phyloP scores from a whole-genome alignment of 2,329 filamentous ascomycete species.

The Aureobasidium sp. region DNA sequence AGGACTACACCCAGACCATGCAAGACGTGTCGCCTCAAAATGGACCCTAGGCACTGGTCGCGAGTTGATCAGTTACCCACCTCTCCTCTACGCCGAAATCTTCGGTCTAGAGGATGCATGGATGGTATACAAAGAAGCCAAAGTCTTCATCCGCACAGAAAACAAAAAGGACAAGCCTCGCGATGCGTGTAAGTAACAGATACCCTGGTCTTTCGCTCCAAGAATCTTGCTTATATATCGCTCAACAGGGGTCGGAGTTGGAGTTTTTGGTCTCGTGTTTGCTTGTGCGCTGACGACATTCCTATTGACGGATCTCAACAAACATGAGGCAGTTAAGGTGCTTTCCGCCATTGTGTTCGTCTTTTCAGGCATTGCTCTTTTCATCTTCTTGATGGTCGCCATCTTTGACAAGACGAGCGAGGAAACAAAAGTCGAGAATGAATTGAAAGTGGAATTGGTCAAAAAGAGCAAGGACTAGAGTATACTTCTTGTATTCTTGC shows the following conservation, averaged over 20 bases:
- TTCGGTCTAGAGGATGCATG: slow-evolving; percentile 20
- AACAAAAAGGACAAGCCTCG: not conserved
- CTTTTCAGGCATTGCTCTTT: too few relatives aligned
- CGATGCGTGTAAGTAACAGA: not conserved
- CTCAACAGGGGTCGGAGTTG: not conserved
- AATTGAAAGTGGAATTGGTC: not conserved
- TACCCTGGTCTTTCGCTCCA: too few relatives aligned
- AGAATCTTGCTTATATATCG: too few relatives aligned
- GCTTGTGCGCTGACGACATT: too few relatives aligned
- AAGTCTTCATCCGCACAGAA: not conserved
- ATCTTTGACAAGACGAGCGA: too few relatives aligned
- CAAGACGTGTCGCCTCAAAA: slow-evolving; percentile 15
- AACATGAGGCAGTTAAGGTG: too few relatives aligned
- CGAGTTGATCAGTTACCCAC: slow-evolving; percentile 17
- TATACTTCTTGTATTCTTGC: too few relatives aligned
- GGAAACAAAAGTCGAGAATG: not conserved
- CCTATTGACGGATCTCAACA: too few relatives aligned
- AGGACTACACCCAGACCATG: slow-evolving; percentile 8
- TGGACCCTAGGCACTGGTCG: slow-evolving; percentile 21
- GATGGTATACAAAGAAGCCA: slow-evolving; percentile 19
- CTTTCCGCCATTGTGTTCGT: too few relatives aligned
- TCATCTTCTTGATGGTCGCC: too few relatives aligned
- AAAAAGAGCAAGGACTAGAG: not conserved
- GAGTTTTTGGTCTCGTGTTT: not conserved
- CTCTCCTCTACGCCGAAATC: slow-evolving; percentile 18